These are phyloP conservation scores for Aquanectria penicillioides DNA, from an alignment of 2,329 filamentous ascomycete species.

Conservation along the genomic window DNA sequence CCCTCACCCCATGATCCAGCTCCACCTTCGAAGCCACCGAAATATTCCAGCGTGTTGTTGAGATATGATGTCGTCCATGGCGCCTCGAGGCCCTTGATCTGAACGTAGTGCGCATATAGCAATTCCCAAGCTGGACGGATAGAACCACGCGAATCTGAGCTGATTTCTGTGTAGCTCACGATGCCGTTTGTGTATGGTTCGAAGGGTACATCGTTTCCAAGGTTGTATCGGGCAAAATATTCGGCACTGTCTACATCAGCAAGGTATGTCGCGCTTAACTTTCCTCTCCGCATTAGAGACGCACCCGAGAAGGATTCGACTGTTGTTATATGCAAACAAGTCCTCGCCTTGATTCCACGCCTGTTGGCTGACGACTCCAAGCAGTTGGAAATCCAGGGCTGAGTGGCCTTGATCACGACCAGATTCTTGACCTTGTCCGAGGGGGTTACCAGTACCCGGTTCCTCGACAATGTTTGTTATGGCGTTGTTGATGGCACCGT, in stretches of 20 bases:
- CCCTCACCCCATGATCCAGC: conserved; percentile 18
- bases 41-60: conserved; percentile 17
- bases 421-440: conserved; percentile 29
- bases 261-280: too few species aligned
- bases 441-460: neutral
- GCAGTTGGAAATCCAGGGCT: conserved; percentile 11
- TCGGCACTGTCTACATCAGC: conserved; percentile 6
- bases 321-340: conserved; percentile 28
- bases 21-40: conserved; percentile 20
- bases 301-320: conserved; percentile 32
- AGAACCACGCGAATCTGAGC: conserved; percentile 10
- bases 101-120: conserved; percentile 26
- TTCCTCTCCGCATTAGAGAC: too few species aligned
- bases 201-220: conserved; percentile 29
- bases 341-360: conserved; percentile 28
- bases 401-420: conserved; percentile 30
- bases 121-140: conserved; percentile 27
- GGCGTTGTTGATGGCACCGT: conserved; percentile 16
- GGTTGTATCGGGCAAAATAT: conserved; percentile 27
- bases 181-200: conserved; percentile 29
- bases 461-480: conserved; percentile 22
- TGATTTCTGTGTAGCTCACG: conserved; percentile 16
- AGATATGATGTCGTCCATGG: conserved; percentile 29
- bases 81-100: conserved; percentile 23
- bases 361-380: conserved; percentile 23